Conservation (phyloP, 495 filamentous ascomycete species). For the Chaetomium fimeti region DNA sequence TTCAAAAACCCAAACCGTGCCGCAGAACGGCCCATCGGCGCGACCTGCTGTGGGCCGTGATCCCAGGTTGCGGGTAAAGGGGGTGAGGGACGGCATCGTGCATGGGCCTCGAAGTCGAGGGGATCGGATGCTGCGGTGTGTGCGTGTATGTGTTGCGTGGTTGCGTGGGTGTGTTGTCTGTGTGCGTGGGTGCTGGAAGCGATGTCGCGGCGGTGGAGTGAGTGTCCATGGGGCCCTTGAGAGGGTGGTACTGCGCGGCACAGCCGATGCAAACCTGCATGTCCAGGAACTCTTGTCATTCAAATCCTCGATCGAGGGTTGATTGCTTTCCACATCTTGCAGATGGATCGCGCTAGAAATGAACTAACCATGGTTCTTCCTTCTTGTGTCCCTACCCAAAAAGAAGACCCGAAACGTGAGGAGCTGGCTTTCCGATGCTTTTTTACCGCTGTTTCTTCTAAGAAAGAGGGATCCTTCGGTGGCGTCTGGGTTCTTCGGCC, state of each 20-base stretch:
- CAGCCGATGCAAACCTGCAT: slow-evolving; percentile 1
- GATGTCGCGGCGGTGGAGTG: background rate
- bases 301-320: too few relatives aligned
- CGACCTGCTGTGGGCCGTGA: slow-evolving; percentile 3
- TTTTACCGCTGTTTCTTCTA: background rate
- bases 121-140: background rate
- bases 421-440: background rate
- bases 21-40: background rate
- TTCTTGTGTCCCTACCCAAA: too few relatives aligned
- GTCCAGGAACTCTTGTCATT: background rate
- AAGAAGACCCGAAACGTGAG: background rate
- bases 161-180: background rate
- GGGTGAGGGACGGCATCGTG: background rate
- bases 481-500: background rate
- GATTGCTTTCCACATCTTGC: too few relatives aligned
- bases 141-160: background rate
- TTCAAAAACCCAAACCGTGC: background rate
- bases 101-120: background rate
- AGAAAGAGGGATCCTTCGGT: background rate
- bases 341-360: too few relatives aligned
- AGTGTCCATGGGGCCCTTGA: too few relatives aligned
- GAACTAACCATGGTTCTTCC: too few relatives aligned
- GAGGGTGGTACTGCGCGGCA: background rate
- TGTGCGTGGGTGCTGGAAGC: background rate
- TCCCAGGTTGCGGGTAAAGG: background rate